These are phyloP conservation scores for Hericium rajendrae DNA, from an alignment of 768 basidiomycete genomes.

Conservation along the genomic window DNA sequence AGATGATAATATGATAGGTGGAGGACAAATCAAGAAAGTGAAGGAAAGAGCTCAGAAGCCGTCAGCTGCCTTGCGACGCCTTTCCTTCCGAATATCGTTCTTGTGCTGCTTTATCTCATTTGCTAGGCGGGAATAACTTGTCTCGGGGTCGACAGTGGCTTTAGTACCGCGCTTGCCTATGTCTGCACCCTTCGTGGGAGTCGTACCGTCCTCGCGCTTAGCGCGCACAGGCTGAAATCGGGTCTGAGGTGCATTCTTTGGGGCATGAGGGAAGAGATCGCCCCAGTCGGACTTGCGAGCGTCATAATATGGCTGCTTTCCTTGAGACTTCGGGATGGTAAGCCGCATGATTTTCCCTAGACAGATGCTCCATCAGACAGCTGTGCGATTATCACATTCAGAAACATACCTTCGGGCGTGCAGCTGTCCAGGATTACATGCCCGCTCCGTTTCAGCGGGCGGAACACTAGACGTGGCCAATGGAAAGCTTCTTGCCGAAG, in stretches of 20 bases:
- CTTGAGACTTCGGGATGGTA: constrained; percentile 88
- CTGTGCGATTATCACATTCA: background rate
- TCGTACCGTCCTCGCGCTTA: constrained; percentile 21
- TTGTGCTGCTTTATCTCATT: constrained; percentile 31
- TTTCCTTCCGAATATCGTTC: constrained; percentile 17
- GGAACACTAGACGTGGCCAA: constrained; percentile 88
- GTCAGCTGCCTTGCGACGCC: background rate
- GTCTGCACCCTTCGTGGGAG: constrained; percentile 31
- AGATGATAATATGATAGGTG: background rate
- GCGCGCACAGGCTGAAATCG: constrained; percentile 36
- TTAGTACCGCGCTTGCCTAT: constrained; percentile 43
- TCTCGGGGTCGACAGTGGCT: constrained; percentile 16
- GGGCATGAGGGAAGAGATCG: constrained; percentile 85
- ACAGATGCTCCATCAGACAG: background rate
- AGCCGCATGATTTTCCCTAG: constrained; percentile 88
- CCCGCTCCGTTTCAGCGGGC: constrained; percentile 86
- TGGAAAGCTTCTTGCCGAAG: constrained; percentile 68
- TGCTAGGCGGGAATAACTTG: constrained; percentile 29
- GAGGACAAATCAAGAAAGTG: background rate
- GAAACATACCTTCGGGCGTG: constrained; percentile 56
- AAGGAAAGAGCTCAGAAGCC: background rate
- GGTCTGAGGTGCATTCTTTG: constrained; percentile 69
- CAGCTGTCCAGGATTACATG: constrained; percentile 91
- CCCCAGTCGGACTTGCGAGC: constrained; percentile 92
- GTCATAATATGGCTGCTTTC: constrained; percentile 92